phyloP scores from a whole-genome alignment of 176 grass and related monocot species.

The Cenchrus purpureus region DNA sequence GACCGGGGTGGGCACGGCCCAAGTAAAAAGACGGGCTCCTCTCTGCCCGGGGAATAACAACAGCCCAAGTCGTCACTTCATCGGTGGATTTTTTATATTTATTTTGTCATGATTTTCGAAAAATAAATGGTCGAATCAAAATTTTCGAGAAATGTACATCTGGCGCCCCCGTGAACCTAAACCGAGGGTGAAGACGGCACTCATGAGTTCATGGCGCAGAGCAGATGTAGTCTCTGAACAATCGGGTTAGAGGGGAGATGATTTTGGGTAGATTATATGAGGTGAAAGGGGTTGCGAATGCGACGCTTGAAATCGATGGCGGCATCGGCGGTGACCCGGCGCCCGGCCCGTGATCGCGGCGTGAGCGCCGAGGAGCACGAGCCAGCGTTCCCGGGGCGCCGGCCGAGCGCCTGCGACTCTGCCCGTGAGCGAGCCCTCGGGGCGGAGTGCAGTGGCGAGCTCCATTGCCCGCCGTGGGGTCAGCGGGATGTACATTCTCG shows the following conservation, averaged over 20 bases:
- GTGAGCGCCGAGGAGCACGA: slow-evolving; percentile 67
- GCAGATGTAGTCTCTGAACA: not conserved
- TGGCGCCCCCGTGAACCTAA: slow-evolving; percentile 77
- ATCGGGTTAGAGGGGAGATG: not conserved
- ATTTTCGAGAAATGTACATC: too few species aligned
- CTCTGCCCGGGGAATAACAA: too few species aligned
- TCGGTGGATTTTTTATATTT: too few species aligned
- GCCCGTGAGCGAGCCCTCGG: too few species aligned
- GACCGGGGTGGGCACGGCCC: not conserved
- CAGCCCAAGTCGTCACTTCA: not conserved
- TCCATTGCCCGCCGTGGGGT: too few species aligned
- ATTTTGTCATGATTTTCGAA: too few species aligned
- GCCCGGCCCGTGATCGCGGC: too few species aligned
- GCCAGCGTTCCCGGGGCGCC: too few species aligned
- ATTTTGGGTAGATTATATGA: not conserved
- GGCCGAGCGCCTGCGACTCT: too few species aligned
- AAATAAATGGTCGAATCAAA: too few species aligned
- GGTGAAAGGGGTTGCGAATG: not conserved
- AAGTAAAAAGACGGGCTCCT: not conserved
- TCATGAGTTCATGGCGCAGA: not conserved
- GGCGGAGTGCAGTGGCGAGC: too few species aligned
- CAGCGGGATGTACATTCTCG: too few species aligned
- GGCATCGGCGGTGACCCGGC: slow-evolving; percentile 60
- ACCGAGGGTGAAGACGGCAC: not conserved
- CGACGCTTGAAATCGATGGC: slow-evolving; percentile 77